These are phyloP conservation scores for Helotiales sp. DNA, from an alignment of 2,329 filamentous ascomycete genomes.

Conservation along the genomic window DNA sequence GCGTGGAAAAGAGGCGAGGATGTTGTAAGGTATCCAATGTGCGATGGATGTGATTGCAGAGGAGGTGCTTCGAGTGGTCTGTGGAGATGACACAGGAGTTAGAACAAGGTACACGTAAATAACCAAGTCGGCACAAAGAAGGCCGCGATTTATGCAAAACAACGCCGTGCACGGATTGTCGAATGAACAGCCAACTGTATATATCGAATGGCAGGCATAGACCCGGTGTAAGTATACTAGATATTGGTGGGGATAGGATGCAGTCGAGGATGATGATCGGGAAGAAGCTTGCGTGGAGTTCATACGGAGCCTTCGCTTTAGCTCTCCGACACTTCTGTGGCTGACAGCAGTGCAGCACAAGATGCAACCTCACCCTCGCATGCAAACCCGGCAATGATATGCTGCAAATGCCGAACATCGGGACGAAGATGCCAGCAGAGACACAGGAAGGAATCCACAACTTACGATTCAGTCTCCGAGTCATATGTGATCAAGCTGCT, in stretches of 20 bases:
- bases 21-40: constrained; percentile 66
- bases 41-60: constrained; percentile 61
- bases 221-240: constrained; percentile 3
- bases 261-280: not conserved
- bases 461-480: constrained; percentile 37
- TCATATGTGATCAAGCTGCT: constrained; percentile 35
- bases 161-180: constrained; percentile 8
- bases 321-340: constrained; percentile 1
- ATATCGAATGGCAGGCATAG: constrained; percentile 13
- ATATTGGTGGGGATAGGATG: not conserved
- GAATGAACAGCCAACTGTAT: constrained; percentile 5
- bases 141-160: constrained; percentile 16
- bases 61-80: constrained; percentile 40
- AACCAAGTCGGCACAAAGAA: constrained; percentile 6
- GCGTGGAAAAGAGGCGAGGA: constrained; percentile 68
- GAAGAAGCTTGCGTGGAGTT: constrained; percentile 18
- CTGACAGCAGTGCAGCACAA: not conserved
- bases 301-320: constrained; percentile 16
- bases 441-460: constrained; percentile 17
- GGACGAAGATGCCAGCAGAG: constrained; percentile 9
- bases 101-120: constrained; percentile 22
- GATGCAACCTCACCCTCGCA: not conserved
- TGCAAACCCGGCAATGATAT: not conserved
- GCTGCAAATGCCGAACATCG: constrained; percentile 1
- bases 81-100: constrained; percentile 15